Percentiles rank a stretch among this genome's conserved stretches.
These are phyloP conservation scores for Aegle marmelos DNA, from an alignment of 345 rosid species.

Conservation along the genomic window DNA sequence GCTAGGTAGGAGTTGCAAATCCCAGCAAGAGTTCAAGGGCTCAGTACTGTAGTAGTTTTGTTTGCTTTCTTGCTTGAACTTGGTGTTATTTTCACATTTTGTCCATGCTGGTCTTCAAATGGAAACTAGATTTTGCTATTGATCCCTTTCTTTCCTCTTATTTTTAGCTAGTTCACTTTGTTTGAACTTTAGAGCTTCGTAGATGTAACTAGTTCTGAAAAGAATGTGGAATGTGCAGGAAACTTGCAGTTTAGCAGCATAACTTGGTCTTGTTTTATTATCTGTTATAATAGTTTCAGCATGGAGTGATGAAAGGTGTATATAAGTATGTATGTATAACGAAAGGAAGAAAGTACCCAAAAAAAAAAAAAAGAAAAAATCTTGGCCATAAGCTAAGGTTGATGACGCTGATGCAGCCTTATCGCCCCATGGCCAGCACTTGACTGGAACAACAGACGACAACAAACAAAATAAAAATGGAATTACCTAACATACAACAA, in stretches of 20 bases:
- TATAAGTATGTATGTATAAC: no score
- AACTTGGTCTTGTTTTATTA: no score
- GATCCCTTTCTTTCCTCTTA: neutral
- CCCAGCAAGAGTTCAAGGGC: constrained; percentile 5
- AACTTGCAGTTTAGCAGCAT: neutral
- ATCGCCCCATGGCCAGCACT: no score
- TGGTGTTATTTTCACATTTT: neutral
- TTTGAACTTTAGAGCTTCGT: neutral
- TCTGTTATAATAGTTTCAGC: no score
- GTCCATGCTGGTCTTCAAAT: neutral
- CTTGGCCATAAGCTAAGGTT: no score
- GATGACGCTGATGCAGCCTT: no score
- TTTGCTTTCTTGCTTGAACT: constrained; percentile 3
- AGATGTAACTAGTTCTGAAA: neutral
- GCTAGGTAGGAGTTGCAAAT: constrained; percentile 23
- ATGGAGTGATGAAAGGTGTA: no score
- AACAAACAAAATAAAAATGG: no score
- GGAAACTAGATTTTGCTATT: neutral
- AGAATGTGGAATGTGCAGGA: neutral
- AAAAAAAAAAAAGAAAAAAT: no score
- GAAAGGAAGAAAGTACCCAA: no score
- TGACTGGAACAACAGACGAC: no score
- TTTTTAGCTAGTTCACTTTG: neutral
- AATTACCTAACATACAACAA: no score
- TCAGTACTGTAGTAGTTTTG: constrained; percentile 14